phyloP scores from a whole-genome alignment of 768 basidiomycete genomes.

The Multifurca ochricompacta region DNA sequence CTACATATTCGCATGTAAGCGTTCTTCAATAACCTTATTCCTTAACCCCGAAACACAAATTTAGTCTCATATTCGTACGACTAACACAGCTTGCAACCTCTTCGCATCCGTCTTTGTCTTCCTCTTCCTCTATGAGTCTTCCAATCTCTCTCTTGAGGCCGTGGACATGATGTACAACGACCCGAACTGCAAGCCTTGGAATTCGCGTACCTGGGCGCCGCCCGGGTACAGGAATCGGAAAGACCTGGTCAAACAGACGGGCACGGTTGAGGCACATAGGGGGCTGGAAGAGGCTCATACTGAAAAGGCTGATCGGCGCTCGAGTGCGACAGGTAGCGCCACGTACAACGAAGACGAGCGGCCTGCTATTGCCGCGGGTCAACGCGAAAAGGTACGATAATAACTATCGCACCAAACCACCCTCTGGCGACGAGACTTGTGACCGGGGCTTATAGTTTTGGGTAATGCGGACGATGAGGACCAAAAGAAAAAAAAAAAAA shows the following conservation, averaged over 20 bases:
- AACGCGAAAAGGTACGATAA: not conserved
- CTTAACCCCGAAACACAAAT: no score
- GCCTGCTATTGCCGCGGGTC: not conserved
- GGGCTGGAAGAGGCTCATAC: no score
- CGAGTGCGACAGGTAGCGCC: not conserved
- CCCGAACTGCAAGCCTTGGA: conserved; percentile 60
- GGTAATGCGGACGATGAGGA: not conserved
- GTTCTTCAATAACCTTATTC: not conserved
- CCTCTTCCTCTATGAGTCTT: conserved; percentile 71
- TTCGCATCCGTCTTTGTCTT: conserved; percentile 51
- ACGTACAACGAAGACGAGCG: not conserved
- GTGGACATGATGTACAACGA: conserved; percentile 65
- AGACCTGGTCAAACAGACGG: conserved; percentile 38
- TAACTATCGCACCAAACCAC: not conserved
- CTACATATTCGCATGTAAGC: conserved; percentile 57
- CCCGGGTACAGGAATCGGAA: conserved; percentile 41
- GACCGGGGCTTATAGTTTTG: no score
- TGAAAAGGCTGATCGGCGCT: not conserved
- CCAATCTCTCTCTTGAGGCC: conserved; percentile 56
- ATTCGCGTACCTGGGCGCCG: conserved; percentile 51
- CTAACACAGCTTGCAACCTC: conserved; percentile 45
- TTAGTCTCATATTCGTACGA: no score
- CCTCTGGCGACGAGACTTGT: not conserved
- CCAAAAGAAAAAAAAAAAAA: not conserved
- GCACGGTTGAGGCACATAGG: conserved; percentile 33